phyloP scores from a whole-genome alignment of 768 basidiomycete species.

The Kwoniella mangroviensis region DNA sequence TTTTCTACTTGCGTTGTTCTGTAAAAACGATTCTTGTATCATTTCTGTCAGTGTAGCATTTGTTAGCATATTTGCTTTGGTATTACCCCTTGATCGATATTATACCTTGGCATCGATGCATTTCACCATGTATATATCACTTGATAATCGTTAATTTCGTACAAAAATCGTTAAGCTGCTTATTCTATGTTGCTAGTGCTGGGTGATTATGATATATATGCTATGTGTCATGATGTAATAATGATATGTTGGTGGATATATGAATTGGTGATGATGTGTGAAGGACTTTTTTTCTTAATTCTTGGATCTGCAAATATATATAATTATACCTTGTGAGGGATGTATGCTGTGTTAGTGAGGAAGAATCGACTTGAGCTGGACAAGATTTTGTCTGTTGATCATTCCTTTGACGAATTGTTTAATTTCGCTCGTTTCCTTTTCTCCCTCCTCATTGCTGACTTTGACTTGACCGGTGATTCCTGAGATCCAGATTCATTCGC shows the following conservation, averaged over 20 bases:
- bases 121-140: no score
- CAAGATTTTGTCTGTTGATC: neutral
- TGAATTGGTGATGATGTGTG: neutral
- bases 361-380: neutral
- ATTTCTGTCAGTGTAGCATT: neutral
- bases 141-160: no score
- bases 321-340: no score
- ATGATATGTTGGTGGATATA: neutral
- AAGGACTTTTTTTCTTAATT: neutral
- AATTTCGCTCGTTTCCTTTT: slow-evolving; percentile 32
- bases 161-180: no score
- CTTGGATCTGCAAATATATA: no score
- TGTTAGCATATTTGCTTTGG: neutral
- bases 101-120: no score
- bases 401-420: slow-evolving; percentile 6
- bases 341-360: neutral
- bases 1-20: slow-evolving; percentile 6
- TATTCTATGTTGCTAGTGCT: no score
- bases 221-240: neutral
- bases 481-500: neutral
- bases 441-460: slow-evolving; percentile 27
- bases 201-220: slow-evolving; percentile 2
- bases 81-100: no score
- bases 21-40: neutral
- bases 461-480: slow-evolving; percentile 1